Evolutionary conservation across 352 stramenopile species (phyloP).

Genomic region (Pythium oligandrum): DNA sequence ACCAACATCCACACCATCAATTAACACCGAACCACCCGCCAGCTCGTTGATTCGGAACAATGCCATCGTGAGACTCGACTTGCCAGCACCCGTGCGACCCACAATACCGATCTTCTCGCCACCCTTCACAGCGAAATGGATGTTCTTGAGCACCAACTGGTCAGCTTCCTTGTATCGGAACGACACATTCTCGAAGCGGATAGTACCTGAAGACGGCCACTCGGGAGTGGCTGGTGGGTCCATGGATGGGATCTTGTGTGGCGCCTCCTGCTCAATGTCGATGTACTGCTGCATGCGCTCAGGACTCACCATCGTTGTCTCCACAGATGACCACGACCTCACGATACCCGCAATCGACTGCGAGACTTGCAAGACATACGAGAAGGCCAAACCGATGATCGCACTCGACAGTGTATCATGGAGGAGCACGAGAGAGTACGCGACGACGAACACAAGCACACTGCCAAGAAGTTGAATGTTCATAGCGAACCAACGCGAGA

Average conservation of each 20-base stretch:
- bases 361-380: slow-evolving; percentile 72
- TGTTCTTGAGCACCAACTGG: slow-evolving; percentile 20
- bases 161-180: slow-evolving; percentile 26
- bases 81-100: slow-evolving; percentile 26
- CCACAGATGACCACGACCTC: slow-evolving; percentile 26
- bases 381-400: slow-evolving; percentile 69
- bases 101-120: slow-evolving; percentile 25
- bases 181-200: slow-evolving; percentile 20
- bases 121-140: slow-evolving; percentile 12
- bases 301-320: slow-evolving; percentile 67
- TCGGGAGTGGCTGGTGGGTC: neutral
- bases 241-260: neutral
- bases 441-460: slow-evolving; percentile 69
- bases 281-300: slow-evolving; percentile 74
- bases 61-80: slow-evolving; percentile 24
- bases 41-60: slow-evolving; percentile 24
- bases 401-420: slow-evolving; percentile 28
- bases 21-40: slow-evolving; percentile 45
- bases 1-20: slow-evolving; percentile 76
- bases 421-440: slow-evolving; percentile 27
- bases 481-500: slow-evolving; percentile 41
- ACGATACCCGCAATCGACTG: slow-evolving; percentile 60
- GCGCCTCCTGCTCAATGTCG: slow-evolving; percentile 19
- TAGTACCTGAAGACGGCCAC: slow-evolving; percentile 21
- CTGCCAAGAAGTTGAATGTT: slow-evolving; percentile 70